phyloP scores from a whole-genome alignment of 345 rosid genomes.

The Eucalyptus sp. region DNA sequence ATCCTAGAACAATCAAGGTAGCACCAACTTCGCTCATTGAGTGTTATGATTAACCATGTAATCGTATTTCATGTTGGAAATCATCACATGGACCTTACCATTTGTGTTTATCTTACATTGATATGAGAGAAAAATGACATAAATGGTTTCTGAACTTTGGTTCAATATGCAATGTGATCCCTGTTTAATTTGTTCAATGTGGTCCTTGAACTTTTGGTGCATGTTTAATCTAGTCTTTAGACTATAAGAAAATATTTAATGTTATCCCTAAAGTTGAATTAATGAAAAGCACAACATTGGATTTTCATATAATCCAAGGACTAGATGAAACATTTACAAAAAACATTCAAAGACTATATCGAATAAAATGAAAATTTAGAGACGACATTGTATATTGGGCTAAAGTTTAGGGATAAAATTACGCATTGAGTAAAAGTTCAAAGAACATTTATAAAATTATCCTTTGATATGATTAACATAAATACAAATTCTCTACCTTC shows the following conservation, averaged over 20 bases:
- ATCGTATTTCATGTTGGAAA: neutral
- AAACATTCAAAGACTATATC: neutral
- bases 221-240: neutral
- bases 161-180: neutral
- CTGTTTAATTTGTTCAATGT: neutral
- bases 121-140: neutral
- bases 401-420: neutral
- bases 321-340: neutral
- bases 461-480: neutral
- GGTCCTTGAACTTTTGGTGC: neutral
- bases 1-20: neutral
- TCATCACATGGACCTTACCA: neutral
- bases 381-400: neutral
- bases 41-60: neutral
- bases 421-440: neutral
- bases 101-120: neutral
- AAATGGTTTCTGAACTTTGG: neutral
- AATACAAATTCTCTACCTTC: neutral
- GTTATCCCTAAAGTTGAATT: accelerated
- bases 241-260: neutral
- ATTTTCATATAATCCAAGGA: neutral
- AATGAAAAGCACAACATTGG: neutral
- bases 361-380: neutral
- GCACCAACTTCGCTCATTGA: neutral
- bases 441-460: neutral